A percentile compares a stretch with the other conserved stretches of the same genome.
Evolutionary conservation across 1,284 basidiomycete genomes (phyloP).

Genomic region (Fomitopsis betulina): DNA sequence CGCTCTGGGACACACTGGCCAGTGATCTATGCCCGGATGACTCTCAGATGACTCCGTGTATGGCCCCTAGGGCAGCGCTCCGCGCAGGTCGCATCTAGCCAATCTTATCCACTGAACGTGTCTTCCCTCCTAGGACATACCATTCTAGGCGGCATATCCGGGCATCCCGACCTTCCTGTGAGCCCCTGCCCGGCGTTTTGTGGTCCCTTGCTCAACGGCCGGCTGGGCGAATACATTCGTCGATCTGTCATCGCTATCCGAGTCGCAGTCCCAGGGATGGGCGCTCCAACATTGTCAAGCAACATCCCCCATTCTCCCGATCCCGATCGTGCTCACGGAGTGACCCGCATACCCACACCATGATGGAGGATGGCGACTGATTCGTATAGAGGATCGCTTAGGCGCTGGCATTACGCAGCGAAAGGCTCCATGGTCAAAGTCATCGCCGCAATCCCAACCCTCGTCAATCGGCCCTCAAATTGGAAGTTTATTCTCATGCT

Average conservation of each 20-base stretch:
- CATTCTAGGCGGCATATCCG: neutral
- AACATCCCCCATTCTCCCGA: neutral
- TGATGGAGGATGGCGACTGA: neutral
- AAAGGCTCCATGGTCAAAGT: neutral
- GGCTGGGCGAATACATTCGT: neutral
- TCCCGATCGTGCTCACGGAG: neutral
- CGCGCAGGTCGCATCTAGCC: neutral
- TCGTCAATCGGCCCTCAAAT: neutral
- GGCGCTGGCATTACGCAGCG: neutral
- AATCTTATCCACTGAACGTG: neutral
- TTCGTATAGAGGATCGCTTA: neutral
- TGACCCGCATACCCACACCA: neutral
- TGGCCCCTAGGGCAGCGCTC: constrained; percentile 1
- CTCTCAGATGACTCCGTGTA: neutral
- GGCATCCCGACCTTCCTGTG: neutral
- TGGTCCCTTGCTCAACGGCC: neutral
- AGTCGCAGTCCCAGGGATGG: neutral
- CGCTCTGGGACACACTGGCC: constrained; percentile 1
- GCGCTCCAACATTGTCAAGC: neutral
- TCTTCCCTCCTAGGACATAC: neutral
- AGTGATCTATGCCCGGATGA: neutral
- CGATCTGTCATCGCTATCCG: neutral
- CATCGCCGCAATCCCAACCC: no score
- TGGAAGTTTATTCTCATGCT: neutral
- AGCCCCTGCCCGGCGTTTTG: neutral